These are phyloP conservation scores for Suillus lakei DNA, from an alignment of 768 basidiomycete genomes.

Conservation along the genomic window DNA sequence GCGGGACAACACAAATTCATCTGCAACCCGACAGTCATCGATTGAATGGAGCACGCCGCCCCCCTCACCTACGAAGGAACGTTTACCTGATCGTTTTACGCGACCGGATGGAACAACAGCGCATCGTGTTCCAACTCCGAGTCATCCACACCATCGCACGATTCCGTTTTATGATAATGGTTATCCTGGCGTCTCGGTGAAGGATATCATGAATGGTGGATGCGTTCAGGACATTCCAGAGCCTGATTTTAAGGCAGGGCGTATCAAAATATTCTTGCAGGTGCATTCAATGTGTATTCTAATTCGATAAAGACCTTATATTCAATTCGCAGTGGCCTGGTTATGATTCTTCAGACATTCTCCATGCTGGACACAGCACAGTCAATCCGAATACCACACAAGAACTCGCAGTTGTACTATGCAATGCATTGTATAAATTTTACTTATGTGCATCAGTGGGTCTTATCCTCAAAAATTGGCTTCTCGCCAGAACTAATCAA, in stretches of 20 bases:
- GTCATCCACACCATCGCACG: constrained; percentile 8
- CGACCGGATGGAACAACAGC: neutral
- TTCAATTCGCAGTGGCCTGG: constrained; percentile 28
- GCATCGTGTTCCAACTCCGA: constrained; percentile 21
- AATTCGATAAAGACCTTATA: neutral
- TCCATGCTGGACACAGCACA: constrained; percentile 12
- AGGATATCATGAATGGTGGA: constrained; percentile 17
- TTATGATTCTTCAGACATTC: constrained; percentile 13
- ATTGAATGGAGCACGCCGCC: neutral
- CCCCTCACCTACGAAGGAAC: neutral
- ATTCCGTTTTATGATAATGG: constrained; percentile 25
- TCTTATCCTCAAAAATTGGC: neutral
- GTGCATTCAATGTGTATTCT: neutral
- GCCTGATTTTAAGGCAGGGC: neutral
- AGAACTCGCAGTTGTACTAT: constrained; percentile 2
- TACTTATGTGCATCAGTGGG: neutral
- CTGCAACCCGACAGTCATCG: neutral
- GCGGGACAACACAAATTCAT: neutral
- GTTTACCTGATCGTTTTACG: neutral
- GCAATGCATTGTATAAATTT: neutral
- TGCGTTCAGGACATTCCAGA: constrained; percentile 16
- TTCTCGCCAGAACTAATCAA: neutral
- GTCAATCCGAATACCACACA: constrained; percentile 22
- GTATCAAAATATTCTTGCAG: neutral
- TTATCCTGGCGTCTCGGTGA: constrained; percentile 23